Base-by-base conservation (phyloP, 805 yeast species). In the Starmerella ratchasimensis region DNA sequence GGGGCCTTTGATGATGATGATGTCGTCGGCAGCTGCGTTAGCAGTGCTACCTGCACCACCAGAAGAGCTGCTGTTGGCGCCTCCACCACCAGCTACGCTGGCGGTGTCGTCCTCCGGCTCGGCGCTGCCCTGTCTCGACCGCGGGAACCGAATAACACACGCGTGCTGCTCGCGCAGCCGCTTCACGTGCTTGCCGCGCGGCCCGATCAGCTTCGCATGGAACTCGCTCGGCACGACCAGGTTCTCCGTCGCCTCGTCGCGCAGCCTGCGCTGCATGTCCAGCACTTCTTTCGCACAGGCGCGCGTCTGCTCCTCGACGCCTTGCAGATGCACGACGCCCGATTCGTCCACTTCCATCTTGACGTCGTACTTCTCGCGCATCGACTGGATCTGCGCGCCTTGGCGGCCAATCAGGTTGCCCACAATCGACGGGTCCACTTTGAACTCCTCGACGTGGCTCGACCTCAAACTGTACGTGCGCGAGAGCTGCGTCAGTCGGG, bases 391-490 rank as follows among this genome's bases (percentile, higher is more conserved):
- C 54, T 74, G 73, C 30, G 81, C 62, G 39, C 99, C 98, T 43
- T 73, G 80, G 55, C 78, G 80, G 48, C 99, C 99, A 58, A 90
- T 83, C 37, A 93, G 66, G 60, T 90, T 75, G 21, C 90, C 69
- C 42, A 88, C 63, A 33, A 74, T 71, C 36, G 66, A 61, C 2
- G 74, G 59, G 44, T 95, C 93, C 54, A 83, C 74, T 22, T 64
- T 65, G 37, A 77, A 54, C 28, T 61, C 59, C 15, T 70, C 61
- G 14, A 68, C 53, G 48, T 61, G 67, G 31, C 65, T 62, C 39
- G 64, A 58, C 25, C 63, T 59, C 28, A 66, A 67, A 41, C 64
- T 69, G 50, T 63, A 62, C 48, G 70, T 70, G 45, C 65, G 61
- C 29, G 72, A 69, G 41, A 75, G 78, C 38, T 67, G 70, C 41